Conservation (phyloP, 2,329 filamentous ascomycete species). For the Epichloe baconii region DNA sequence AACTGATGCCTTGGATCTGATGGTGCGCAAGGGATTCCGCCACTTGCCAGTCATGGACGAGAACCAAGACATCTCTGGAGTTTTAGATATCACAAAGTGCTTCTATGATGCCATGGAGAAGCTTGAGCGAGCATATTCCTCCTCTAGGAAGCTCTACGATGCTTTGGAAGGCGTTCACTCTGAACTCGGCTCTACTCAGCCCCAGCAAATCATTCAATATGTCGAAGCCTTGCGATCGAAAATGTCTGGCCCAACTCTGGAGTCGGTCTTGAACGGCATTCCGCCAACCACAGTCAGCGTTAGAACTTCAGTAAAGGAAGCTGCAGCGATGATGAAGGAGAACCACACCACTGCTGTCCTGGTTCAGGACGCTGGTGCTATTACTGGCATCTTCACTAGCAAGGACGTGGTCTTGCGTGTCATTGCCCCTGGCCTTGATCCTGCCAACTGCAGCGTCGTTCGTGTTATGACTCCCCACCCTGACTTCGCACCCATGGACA, state of each 20-base stretch:
- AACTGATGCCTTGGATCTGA: slow-evolving; percentile 90
- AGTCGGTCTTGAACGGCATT: slow-evolving; percentile 82
- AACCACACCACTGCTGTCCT: slow-evolving; percentile 95
- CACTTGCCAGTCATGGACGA: slow-evolving; percentile 99
- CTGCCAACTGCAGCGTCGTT: slow-evolving; percentile 89
- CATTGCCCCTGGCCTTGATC: slow-evolving; percentile 91
- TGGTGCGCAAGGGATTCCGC: slow-evolving; percentile 96
- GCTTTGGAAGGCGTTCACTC: slow-evolving; percentile 95
- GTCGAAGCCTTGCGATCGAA: slow-evolving; percentile 89
- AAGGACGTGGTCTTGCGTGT: slow-evolving; percentile 98
- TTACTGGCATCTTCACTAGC: slow-evolving; percentile 98
- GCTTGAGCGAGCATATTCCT: slow-evolving; percentile 91
- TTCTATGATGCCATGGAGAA: slow-evolving; percentile 99
- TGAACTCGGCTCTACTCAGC: slow-evolving; percentile 87
- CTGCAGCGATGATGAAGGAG: slow-evolving; percentile 93
- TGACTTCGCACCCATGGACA: slow-evolving; percentile 95
- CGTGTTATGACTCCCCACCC: slow-evolving; percentile 98
- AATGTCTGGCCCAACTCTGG: slow-evolving; percentile 95
- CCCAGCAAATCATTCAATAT: slow-evolving; percentile 97
- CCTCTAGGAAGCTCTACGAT: slow-evolving; percentile 95
- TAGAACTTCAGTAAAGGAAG: slow-evolving; percentile 90
- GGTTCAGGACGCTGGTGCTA: slow-evolving; percentile 91
- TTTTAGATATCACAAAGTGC: slow-evolving; percentile 97
- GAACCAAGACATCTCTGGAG: slow-evolving; percentile 97
- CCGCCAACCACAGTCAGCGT: slow-evolving; percentile 93